Evolutionary conservation across 306 rosid genomes (phyloP).

Genomic region (Dalbergia cultrata): DNA sequence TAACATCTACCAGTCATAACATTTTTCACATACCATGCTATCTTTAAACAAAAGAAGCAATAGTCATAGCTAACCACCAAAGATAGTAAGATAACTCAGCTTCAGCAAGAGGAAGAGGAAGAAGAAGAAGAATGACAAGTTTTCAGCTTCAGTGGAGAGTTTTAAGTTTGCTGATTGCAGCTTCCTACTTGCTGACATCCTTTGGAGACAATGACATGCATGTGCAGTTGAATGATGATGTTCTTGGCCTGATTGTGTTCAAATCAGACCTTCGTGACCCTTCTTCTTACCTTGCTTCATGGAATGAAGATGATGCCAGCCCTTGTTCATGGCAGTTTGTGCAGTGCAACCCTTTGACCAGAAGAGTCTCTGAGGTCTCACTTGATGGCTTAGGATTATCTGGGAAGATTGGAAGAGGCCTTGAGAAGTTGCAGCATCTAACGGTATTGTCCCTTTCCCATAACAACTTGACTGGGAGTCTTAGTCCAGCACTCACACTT

Average conservation of each 20-base stretch:
- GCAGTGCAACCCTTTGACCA: conserved; percentile 61
- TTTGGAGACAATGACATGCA: conserved; percentile 43
- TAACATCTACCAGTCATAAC: conserved; percentile 45
- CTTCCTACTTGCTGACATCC: conserved; percentile 41
- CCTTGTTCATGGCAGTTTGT: conserved; percentile 82
- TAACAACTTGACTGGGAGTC: conserved; percentile 67
- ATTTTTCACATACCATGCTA: conserved; percentile 41
- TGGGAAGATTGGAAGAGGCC: conserved; percentile 84
- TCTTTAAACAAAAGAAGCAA: background rate
- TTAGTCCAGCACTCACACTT: conserved; percentile 67
- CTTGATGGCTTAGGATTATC: conserved; percentile 67
- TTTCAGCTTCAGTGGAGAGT: conserved; percentile 20
- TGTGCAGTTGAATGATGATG: conserved; percentile 75
- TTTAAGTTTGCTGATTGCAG: conserved; percentile 41
- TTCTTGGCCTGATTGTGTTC: conserved; percentile 86
- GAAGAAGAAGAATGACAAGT: conserved; percentile 41
- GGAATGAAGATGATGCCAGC: conserved; percentile 85
- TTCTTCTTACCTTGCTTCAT: conserved; percentile 67
- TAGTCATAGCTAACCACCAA: conserved; percentile 29
- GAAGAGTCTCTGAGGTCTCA: conserved; percentile 67
- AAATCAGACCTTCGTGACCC: conserved; percentile 87
- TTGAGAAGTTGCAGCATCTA: conserved; percentile 72
- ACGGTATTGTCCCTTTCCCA: conserved; percentile 71
- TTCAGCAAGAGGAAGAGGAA: background rate
- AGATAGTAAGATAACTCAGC: conserved; percentile 14